Evolutionary conservation across 768 basidiomycete species (phyloP), one percentile per base, ranked within the genome.

Genomic region (Podaxis carcinomalis): DNA sequence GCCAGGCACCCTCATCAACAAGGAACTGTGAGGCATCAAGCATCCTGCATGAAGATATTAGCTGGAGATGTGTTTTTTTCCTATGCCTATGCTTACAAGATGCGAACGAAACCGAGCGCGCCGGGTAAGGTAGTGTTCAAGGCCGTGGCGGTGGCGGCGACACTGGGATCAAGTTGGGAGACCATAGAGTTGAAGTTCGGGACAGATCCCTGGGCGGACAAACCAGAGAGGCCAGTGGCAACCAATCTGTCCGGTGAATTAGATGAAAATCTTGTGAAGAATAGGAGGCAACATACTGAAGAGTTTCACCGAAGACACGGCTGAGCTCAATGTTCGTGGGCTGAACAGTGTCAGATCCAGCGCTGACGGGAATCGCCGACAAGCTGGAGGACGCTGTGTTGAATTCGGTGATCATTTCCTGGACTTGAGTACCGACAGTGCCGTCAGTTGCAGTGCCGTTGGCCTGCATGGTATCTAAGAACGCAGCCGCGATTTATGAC

Each of bases 241-340:
- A 71, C 32, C 3, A 68, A 52, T 55, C 75, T 75, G 57, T 51
- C 28, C 19, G 35, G 25, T 27, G 55, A 21, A 40, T n/a, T 9
- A 28, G 47, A 57, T 46, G 36, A 23, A 25, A 16, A 27, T 14
- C 14, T 19, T 42, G 9, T 23, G 9, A 13, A 49, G 10, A 47
- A 16, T 4, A 25, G 7, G 19, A 27, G 32, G 42, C 19, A 13
- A 61, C 72, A 57, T 63, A 76, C 75, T 70, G 70, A 39, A 73
- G 56, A 23, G 64, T 64, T 61, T 75, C 74, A 35, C 68, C 64
- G 56, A 67, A 68, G 51, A 64, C 65, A 60, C 73, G 68, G 55
- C 73, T 72, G 54, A 76, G 67, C 11, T 75, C 72, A 62, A 75
- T 71, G 66, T 76, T 71, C 32, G 74, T 75, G 4, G 75, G 75